Conservation (phyloP, 306 rosid species). For the Corylus heterophylla region DNA sequence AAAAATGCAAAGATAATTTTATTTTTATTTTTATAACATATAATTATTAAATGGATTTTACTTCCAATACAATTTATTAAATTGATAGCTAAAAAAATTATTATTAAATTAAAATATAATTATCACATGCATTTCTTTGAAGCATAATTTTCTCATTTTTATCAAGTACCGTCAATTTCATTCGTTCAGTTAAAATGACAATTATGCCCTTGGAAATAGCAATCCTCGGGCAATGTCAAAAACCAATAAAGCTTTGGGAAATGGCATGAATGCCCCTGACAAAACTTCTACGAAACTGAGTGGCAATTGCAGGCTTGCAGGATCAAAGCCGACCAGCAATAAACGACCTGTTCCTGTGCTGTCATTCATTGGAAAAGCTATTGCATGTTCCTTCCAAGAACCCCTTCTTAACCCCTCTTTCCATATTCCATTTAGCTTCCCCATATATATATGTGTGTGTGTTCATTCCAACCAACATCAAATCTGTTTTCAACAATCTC, state of each 20-base stretch:
- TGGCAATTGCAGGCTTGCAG: conserved; percentile 46
- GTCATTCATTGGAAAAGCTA: conserved; percentile 43
- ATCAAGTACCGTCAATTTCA: too few relatives aligned
- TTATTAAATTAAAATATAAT: too few relatives aligned
- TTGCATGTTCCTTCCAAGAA: conserved; percentile 41
- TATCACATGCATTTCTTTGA: too few relatives aligned
- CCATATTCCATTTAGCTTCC: too few relatives aligned
- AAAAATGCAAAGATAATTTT: too few relatives aligned
- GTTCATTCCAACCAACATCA: background rate
- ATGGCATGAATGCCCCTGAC: conserved; percentile 23
- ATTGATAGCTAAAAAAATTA: too few relatives aligned
- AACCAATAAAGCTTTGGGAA: background rate
- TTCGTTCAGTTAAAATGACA: background rate
- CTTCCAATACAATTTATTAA: too few relatives aligned
- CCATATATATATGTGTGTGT: background rate
- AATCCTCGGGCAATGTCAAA: background rate
- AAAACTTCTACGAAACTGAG: conserved; percentile 55
- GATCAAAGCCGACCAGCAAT: conserved; percentile 54
- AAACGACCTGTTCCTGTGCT: conserved; percentile 48
- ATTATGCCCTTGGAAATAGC: background rate
- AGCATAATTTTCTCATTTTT: too few relatives aligned
- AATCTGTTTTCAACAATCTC: background rate
- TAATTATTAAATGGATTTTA: too few relatives aligned
- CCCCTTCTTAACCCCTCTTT: background rate
- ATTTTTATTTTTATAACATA: too few relatives aligned